Percentiles rank a stretch among this genome's conserved stretches.
Conservation (phyloP, 202 grass and related monocot species). For the Digitaria exilis region DNA sequence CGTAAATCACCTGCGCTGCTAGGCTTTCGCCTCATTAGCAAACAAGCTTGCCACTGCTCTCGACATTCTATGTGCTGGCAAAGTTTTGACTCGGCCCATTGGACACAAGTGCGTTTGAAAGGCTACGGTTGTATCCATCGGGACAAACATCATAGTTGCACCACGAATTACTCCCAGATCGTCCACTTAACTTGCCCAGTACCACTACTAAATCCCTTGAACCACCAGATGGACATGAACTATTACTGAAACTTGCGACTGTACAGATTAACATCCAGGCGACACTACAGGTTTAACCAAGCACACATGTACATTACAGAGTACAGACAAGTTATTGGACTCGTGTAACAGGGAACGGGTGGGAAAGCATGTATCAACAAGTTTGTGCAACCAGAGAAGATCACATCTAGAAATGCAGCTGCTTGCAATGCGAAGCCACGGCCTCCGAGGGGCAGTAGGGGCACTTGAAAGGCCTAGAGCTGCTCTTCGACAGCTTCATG, state of each 20-base stretch:
- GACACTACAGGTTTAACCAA: constrained; percentile 9
- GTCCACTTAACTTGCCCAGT: not conserved
- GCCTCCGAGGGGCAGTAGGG: constrained; percentile 84
- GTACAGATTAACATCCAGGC: constrained; percentile 46
- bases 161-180: not conserved
- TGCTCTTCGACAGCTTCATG: constrained; percentile 76
- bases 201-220: not conserved
- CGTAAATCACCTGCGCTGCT: too few relatives aligned
- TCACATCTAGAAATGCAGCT: constrained; percentile 73
- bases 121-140: too few relatives aligned
- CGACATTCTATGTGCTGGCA: too few relatives aligned
- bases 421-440: constrained; percentile 66
- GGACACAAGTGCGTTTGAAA: too few relatives aligned
- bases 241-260: constrained; percentile 12
- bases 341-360: constrained; percentile 11
- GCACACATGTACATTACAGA: constrained; percentile 49
- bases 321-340: constrained; percentile 30
- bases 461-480: constrained; percentile 85
- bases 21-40: too few relatives aligned
- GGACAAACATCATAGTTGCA: not conserved
- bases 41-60: too few relatives aligned
- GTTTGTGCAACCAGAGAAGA: constrained; percentile 6
- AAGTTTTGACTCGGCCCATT: too few relatives aligned
- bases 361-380: constrained; percentile 42
- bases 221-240: not conserved